These are phyloP conservation scores for Thermothielavioides terrestris DNA, from an alignment of 495 filamentous ascomycete genomes.

Conservation along the genomic window DNA sequence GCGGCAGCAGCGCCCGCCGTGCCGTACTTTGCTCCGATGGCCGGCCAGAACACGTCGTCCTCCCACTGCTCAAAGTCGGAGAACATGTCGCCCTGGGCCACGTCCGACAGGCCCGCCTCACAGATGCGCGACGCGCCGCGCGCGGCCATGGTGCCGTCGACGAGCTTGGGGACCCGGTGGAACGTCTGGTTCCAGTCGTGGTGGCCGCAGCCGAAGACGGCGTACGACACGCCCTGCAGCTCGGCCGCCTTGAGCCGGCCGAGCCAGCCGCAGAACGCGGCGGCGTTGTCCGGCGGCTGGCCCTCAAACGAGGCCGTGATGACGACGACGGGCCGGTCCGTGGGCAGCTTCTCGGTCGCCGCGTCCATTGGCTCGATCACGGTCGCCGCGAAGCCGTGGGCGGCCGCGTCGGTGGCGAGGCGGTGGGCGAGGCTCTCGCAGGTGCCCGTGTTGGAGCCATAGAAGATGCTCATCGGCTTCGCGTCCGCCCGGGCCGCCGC, in stretches of 20 bases:
- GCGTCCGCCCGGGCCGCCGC: conserved; percentile 7
- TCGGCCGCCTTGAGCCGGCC: conserved; percentile 41
- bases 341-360: conserved; percentile 53
- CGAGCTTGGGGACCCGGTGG: conserved; percentile 58
- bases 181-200: conserved; percentile 65
- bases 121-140: conserved; percentile 44
- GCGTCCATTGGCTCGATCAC: conserved; percentile 51
- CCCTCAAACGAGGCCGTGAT: conserved; percentile 69
- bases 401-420: conserved; percentile 49
- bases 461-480: conserved; percentile 53
- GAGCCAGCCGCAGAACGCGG: conserved; percentile 60
- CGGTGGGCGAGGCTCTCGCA: conserved; percentile 61
- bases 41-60: conserved; percentile 56
- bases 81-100: conserved; percentile 56
- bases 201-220: conserved; percentile 56
- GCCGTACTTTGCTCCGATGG: conserved; percentile 44
- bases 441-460: conserved; percentile 67
- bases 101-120: conserved; percentile 51
- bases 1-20: conserved; percentile 16
- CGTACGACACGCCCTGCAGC: conserved; percentile 49
- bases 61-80: conserved; percentile 66
- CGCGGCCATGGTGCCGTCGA: conserved; percentile 45
- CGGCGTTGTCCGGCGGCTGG: conserved; percentile 65
- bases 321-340: conserved; percentile 53
- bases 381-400: conserved; percentile 50